phyloP scores from a whole-genome alignment of 345 rosid species.

The Hibiscus trionum region DNA sequence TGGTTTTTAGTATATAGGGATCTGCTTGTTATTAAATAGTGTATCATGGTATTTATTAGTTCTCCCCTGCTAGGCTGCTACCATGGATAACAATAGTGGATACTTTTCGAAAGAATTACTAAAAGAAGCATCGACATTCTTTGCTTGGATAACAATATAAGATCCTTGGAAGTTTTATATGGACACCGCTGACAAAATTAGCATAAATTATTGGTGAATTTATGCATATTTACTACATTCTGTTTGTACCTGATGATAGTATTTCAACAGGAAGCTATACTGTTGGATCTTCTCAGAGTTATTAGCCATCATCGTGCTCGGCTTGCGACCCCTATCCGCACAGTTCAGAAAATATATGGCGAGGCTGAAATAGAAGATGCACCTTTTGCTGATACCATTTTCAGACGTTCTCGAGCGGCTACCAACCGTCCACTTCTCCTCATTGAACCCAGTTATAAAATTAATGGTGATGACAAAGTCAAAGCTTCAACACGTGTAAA shows the following conservation, averaged over 20 bases:
- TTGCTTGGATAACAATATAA: not conserved
- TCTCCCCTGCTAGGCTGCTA: not conserved
- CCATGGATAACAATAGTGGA: not conserved
- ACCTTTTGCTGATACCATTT: conserved; percentile 55
- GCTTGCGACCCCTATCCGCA: conserved; percentile 91
- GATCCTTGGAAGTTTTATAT: not conserved
- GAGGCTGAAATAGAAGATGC: conserved; percentile 67
- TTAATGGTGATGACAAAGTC: conserved; percentile 47
- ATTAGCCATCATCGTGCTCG: conserved; percentile 79
- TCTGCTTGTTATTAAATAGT: not conserved
- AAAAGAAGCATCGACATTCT: not conserved
- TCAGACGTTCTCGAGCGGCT: conserved; percentile 41
- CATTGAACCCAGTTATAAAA: conserved; percentile 71
- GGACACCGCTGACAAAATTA: not conserved
- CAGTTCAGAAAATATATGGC: conserved; percentile 63
- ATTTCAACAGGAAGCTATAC: conserved; percentile 71
- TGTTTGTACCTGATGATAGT: conserved; percentile 5
- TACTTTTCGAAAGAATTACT: not conserved
- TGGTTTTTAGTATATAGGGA: not conserved
- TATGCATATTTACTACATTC: not conserved
- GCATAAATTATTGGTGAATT: not conserved
- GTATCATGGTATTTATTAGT: not conserved
- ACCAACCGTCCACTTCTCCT: conserved; percentile 54
- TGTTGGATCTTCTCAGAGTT: conserved; percentile 87
- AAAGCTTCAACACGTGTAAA: conserved; percentile 37